phyloP scores from a whole-genome alignment of 2,329 filamentous ascomycete species.

The Epichloe uncinata region DNA sequence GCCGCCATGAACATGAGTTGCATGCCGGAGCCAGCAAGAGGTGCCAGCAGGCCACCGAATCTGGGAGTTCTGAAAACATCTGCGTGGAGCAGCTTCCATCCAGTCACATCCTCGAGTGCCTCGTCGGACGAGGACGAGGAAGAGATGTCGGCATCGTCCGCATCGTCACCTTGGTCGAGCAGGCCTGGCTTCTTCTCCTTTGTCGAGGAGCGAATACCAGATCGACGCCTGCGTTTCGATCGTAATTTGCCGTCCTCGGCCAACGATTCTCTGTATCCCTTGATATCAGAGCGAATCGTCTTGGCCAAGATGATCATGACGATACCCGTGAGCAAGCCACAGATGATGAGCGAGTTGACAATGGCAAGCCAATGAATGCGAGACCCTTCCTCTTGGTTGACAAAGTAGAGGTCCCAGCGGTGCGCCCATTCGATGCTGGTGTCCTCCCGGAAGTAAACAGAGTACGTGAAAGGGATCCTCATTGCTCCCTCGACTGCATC shows the following conservation, averaged over 20 bases:
- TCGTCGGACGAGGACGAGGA: slow-evolving; percentile 30
- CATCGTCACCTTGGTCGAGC: slow-evolving; percentile 44
- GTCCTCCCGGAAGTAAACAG: slow-evolving; percentile 80
- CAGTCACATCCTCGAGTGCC: slow-evolving; percentile 62
- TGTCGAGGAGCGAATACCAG: slow-evolving; percentile 11
- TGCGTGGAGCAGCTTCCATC: slow-evolving; percentile 78
- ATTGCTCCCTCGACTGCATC: slow-evolving; percentile 53
- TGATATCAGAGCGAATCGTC: slow-evolving; percentile 68
- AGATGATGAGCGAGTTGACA: slow-evolving; percentile 75
- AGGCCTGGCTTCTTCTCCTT: slow-evolving; percentile 48
- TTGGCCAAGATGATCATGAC: slow-evolving; percentile 70
- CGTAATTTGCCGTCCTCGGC: slow-evolving; percentile 53
- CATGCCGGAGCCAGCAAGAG: slow-evolving; percentile 72
- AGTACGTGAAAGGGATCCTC: slow-evolving; percentile 74
- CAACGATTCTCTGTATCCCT: slow-evolving; percentile 52
- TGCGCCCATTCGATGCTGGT: slow-evolving; percentile 67
- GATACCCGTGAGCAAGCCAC: slow-evolving; percentile 61
- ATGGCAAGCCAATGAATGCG: slow-evolving; percentile 83
- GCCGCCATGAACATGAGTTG: slow-evolving; percentile 73
- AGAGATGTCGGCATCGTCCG: slow-evolving; percentile 39
- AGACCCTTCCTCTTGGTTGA: slow-evolving; percentile 69
- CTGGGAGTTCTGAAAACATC: slow-evolving; percentile 71
- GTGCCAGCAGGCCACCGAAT: slow-evolving; percentile 60
- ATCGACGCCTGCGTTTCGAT: slow-evolving; percentile 33
- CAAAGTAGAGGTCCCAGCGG: slow-evolving; percentile 83